Percentiles rank a stretch among this genome's conserved stretches.
These are phyloP conservation scores for Fusarium nodosum DNA, from an alignment of 2,329 filamentous ascomycete species.

Conservation along the genomic window DNA sequence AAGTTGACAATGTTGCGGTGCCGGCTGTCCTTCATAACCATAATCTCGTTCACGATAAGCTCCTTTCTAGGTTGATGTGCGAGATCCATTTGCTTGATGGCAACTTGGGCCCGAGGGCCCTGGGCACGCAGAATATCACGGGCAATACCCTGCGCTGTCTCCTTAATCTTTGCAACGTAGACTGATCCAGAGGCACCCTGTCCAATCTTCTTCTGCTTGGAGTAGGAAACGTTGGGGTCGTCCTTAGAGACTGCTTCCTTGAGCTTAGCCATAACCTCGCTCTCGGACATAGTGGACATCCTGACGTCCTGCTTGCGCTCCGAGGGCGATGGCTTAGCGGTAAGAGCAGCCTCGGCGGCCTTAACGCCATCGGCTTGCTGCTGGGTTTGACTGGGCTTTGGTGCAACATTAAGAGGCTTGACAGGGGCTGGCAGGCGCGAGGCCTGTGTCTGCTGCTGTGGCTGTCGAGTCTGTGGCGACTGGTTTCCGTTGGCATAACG, in stretches of 20 bases:
- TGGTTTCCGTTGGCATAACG: slow-evolving; percentile 69
- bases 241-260: slow-evolving; percentile 96
- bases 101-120: slow-evolving; percentile 87
- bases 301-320: slow-evolving; percentile 92
- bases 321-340: slow-evolving; percentile 79
- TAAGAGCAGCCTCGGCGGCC: slow-evolving; percentile 89
- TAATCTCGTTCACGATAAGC: slow-evolving; percentile 98
- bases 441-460: slow-evolving; percentile 61
- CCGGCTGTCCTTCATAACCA: slow-evolving; percentile 99
- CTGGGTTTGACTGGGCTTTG: slow-evolving; percentile 68
- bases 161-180: slow-evolving; percentile 96
- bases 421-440: slow-evolving; percentile 72
- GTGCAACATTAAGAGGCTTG: slow-evolving; percentile 83
- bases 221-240: slow-evolving; percentile 93
- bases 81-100: slow-evolving; percentile 99
- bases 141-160: slow-evolving; percentile 87
- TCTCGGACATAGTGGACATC: slow-evolving; percentile 98
- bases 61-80: slow-evolving; percentile 98
- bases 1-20: slow-evolving; percentile 99
- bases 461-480: slow-evolving; percentile 63
- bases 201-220: slow-evolving; percentile 99
- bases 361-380: slow-evolving; percentile 78
- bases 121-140: slow-evolving; percentile 83
- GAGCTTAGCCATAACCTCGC: slow-evolving; percentile 95
- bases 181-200: slow-evolving; percentile 98